Base-by-base conservation (phyloP, 2,329 filamentous ascomycete genomes). In the Botrytis byssoidea region DNA sequence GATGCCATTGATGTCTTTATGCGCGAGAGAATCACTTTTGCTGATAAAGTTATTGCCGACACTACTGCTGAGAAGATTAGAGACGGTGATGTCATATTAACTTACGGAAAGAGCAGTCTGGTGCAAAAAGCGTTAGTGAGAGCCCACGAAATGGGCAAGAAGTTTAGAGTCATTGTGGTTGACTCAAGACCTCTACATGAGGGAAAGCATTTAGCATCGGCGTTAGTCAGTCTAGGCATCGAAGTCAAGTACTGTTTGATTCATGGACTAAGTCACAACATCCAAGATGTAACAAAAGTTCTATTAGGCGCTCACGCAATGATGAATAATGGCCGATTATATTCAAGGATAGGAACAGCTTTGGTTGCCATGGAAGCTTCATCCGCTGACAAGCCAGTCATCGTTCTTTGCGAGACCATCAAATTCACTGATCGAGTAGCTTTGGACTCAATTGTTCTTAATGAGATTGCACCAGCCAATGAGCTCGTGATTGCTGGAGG, bases 371-470 rank as follows among this genome's bases (percentile, higher is more conserved):
- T 96, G 85, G 90, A 92, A 60, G 95, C 95, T 9, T 89, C 91
- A 70, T 89, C 92, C 73, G 86, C 90, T 32, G 91, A 92, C 74
- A 89, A 95, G 55, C 92, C 93, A 1, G 93, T 98, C 74, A 91
- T 97, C 48, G 93, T 97, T 4, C 92, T 97, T 74, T 97, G 94
- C 82, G 95, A 98, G 84, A 96, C 92, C 6, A 91, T 98, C 84
- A 99, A 98, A 83, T 98, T 98, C 82, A 93, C 96, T 79, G 91
- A 94, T 78, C 91, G 94, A 74, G 93, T 98, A 18, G 93, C 94
- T 10, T 89, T 97, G 22, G 96, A 98, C 83, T 95, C 94, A 37
- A 93, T 98, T 77, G 95, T 96, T 60, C 91, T 94, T 79, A 99
- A 99, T 82, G 96, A 99, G 85, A 91, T 98, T 75, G 94, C 89